phyloP scores from a whole-genome alignment of 805 yeast species.

The Myxozyma neotropica region DNA sequence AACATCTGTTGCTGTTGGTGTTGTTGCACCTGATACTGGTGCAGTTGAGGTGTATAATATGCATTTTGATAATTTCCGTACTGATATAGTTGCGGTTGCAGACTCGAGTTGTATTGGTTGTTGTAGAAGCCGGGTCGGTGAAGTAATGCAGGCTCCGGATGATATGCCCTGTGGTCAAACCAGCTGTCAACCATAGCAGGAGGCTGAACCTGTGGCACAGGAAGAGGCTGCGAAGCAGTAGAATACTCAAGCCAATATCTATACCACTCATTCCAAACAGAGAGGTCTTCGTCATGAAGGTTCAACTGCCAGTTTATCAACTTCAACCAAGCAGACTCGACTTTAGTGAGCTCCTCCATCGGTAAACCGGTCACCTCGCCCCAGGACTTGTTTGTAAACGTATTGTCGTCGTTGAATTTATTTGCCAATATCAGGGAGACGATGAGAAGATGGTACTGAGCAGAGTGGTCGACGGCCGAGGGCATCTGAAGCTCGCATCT shows the following conservation, averaged over 20 bases:
- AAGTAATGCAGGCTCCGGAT: too few species aligned
- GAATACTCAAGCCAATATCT: constrained; percentile 28
- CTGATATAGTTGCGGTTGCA: constrained; percentile 2
- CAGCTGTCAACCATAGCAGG: background rate
- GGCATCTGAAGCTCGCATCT: constrained; percentile 44
- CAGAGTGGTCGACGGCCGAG: constrained; percentile 38
- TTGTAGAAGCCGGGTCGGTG: too few species aligned
- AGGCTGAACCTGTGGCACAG: background rate
- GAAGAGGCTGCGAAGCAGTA: background rate
- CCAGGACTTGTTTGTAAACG: constrained; percentile 95
- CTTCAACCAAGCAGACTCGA: constrained; percentile 72
- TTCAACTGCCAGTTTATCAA: constrained; percentile 63
- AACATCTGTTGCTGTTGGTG: constrained; percentile 17
- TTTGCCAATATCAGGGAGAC: constrained; percentile 81
- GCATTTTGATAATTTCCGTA: background rate
- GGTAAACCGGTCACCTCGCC: constrained; percentile 88
- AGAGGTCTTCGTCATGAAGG: constrained; percentile 42
- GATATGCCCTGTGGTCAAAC: constrained; percentile 1
- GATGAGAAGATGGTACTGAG: constrained; percentile 57
- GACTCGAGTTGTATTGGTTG: background rate
- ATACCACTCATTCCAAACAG: constrained; percentile 43
- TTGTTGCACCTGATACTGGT: constrained; percentile 1
- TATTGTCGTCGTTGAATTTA: constrained; percentile 94
- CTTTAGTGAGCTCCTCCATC: constrained; percentile 58
- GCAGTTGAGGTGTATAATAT: background rate